phyloP scores from a whole-genome alignment of 2,329 filamentous ascomycete species.

The Thermomyces lanuginosus region DNA sequence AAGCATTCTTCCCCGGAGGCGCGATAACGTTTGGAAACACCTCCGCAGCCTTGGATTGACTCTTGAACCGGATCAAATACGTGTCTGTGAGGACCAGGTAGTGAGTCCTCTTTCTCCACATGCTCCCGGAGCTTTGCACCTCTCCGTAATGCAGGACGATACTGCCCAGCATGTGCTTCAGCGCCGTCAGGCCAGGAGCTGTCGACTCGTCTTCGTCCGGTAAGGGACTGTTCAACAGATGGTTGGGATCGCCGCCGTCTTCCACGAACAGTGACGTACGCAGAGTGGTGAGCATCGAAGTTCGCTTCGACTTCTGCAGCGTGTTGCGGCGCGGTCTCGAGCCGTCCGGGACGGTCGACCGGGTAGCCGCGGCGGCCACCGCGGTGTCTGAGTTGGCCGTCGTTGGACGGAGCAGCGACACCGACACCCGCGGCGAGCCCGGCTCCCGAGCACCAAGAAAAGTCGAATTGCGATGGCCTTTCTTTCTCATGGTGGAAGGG shows the following conservation, averaged over 20 bases:
- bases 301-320: conserved; percentile 28
- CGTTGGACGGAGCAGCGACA: conserved; percentile 12
- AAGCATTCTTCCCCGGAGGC: conserved; percentile 25
- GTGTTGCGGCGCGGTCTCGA: conserved; percentile 26
- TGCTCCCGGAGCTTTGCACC: conserved; percentile 51
- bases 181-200: conserved; percentile 5
- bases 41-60: conserved; percentile 47
- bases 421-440: conserved; percentile 11
- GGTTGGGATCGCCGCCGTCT: conserved; percentile 36
- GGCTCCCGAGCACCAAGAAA: conserved; percentile 20
- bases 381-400: conserved; percentile 15
- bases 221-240: conserved; percentile 34
- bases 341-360: conserved; percentile 14
- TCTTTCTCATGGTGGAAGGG: conserved; percentile 17
- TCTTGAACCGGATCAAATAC: conserved; percentile 53
- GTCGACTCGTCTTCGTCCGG: conserved; percentile 30
- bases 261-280: conserved; percentile 36
- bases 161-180: conserved; percentile 23
- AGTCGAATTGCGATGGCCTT: conserved; percentile 21
- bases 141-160: conserved; percentile 50
- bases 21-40: conserved; percentile 39
- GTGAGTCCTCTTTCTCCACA: conserved; percentile 58
- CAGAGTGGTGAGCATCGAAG: conserved; percentile 45
- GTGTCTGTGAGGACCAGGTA: conserved; percentile 55
- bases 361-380: conserved; percentile 9